These are phyloP conservation scores for Macrocybe gigantea DNA, from an alignment of 768 basidiomycete genomes.

Conservation along the genomic window DNA sequence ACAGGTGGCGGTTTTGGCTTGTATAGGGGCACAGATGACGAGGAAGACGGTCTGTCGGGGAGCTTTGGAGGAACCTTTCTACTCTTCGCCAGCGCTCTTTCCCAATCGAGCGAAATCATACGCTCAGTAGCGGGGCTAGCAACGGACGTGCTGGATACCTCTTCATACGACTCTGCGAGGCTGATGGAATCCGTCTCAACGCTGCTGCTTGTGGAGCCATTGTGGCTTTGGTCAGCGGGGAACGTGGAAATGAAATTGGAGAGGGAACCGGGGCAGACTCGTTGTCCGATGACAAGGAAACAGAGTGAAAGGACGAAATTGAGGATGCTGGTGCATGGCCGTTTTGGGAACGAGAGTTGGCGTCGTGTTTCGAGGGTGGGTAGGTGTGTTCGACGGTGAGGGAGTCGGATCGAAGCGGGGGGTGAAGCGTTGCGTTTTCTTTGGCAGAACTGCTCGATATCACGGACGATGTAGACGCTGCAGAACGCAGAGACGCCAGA, in stretches of 20 bases:
- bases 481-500: slow-evolving; percentile 36
- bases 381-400: slow-evolving; percentile 56
- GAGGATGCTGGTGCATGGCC: slow-evolving; percentile 63
- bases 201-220: slow-evolving; percentile 15
- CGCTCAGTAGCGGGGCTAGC: slow-evolving; percentile 47
- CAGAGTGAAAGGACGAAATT: slow-evolving; percentile 79
- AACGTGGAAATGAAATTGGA: slow-evolving; percentile 39
- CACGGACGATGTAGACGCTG: slow-evolving; percentile 27
- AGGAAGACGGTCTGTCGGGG: slow-evolving; percentile 31
- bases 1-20: slow-evolving; percentile 19
- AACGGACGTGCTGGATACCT: slow-evolving; percentile 50
- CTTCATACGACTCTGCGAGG: slow-evolving; percentile 69
- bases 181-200: slow-evolving; percentile 47
- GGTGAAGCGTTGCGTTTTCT: slow-evolving; percentile 15
- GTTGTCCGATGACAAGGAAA: slow-evolving; percentile 69
- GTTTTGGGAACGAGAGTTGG: slow-evolving; percentile 25
- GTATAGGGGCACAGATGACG: slow-evolving; percentile 9
- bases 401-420: slow-evolving; percentile 36
- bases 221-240: slow-evolving; percentile 35
- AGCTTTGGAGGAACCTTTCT: slow-evolving; percentile 37
- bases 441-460: slow-evolving; percentile 1
- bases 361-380: slow-evolving; percentile 37
- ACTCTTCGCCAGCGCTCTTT: slow-evolving; percentile 31
- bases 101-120: slow-evolving; percentile 44
- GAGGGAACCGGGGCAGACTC: slow-evolving; percentile 37